Evolutionary conservation across 73 alveolate genomes (phyloP).

Genomic region (Tetrahymena borealis): DNA sequence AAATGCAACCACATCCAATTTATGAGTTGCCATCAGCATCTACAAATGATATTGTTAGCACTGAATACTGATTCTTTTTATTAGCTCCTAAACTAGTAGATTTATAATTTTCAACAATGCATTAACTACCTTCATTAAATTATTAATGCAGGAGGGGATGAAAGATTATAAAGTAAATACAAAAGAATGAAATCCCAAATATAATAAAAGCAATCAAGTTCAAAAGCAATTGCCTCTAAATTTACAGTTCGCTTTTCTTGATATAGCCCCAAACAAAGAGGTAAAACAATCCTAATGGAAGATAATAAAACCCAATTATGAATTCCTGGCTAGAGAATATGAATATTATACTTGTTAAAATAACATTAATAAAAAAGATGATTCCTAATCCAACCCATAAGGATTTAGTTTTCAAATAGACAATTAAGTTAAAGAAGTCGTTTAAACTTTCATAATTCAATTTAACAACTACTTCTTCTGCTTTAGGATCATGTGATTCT

Average conservation of each 20-base stretch:
- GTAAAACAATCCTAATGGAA: not conserved
- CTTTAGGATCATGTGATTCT: not conserved
- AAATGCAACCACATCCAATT: not conserved
- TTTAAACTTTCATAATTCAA: not conserved
- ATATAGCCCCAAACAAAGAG: not conserved
- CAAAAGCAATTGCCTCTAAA: not conserved
- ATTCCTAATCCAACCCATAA: not conserved
- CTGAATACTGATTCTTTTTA: not conserved
- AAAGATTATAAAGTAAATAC: not conserved
- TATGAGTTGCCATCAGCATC: not conserved
- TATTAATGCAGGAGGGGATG: not conserved
- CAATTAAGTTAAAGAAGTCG: not conserved
- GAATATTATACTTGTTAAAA: not conserved
- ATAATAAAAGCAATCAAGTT: not conserved
- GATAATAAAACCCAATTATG: not conserved
- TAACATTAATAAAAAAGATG: not conserved
- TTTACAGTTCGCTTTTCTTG: not conserved
- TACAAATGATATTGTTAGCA: not conserved
- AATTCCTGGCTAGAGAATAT: not conserved
- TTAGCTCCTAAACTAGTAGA: not conserved
- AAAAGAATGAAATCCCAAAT: not conserved
- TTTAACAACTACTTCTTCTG: not conserved
- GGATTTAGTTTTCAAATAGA: not conserved
- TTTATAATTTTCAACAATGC: not conserved
- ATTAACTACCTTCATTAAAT: not conserved